These are phyloP conservation scores for Russula vinacea DNA, from an alignment of 768 basidiomycete species.

Conservation along the genomic window DNA sequence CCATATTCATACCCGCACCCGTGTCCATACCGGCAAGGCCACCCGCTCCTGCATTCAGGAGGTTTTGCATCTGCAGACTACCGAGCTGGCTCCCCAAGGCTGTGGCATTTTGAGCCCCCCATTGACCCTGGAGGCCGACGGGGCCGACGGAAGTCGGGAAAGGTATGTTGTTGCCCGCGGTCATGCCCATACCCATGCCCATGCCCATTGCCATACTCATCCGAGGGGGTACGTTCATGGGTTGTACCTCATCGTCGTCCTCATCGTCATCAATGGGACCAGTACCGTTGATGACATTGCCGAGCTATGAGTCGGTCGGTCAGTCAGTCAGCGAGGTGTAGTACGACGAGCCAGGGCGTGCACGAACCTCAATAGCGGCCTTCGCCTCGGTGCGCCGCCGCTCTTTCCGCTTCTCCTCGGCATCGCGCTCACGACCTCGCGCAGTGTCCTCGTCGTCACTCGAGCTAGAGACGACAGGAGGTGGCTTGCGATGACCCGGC, in stretches of 20 bases:
- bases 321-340: neutral
- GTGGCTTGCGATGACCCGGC: neutral
- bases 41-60: constrained; percentile 36
- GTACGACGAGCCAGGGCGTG: constrained; percentile 32
- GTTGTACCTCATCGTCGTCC: constrained; percentile 35
- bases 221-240: constrained; percentile 31
- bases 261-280: constrained; percentile 49
- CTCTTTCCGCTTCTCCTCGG: constrained; percentile 62
- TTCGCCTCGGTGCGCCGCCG: constrained; percentile 79
- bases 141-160: constrained; percentile 30
- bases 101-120: constrained; percentile 9
- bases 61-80: constrained; percentile 50
- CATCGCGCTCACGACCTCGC: constrained; percentile 30
- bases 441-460: constrained; percentile 14
- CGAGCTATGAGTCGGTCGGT: constrained; percentile 50
- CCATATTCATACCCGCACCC: constrained; percentile 16
- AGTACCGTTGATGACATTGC: constrained; percentile 82
- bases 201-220: constrained; percentile 41
- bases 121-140: constrained; percentile 37
- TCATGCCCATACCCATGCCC: constrained; percentile 31
- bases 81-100: constrained; percentile 32
- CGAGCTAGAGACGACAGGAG: constrained; percentile 1
- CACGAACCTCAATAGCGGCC: constrained; percentile 80
- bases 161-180: constrained; percentile 12
- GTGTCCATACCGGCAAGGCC: neutral